Conservation (phyloP, 208 protist species). For the Leishmania braziliensis region DNA sequence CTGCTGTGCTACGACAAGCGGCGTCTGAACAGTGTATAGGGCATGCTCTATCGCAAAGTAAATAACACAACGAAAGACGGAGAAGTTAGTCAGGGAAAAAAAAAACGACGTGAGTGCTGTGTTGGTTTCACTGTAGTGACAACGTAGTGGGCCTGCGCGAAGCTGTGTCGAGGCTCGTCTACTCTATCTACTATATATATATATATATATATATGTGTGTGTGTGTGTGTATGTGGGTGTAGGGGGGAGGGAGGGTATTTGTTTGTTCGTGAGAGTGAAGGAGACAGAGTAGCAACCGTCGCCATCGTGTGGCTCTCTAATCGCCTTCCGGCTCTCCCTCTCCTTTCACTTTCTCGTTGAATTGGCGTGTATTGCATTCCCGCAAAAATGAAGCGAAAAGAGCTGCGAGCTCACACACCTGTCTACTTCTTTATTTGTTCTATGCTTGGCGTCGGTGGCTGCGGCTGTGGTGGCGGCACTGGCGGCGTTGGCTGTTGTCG, state of each 20-base stretch:
- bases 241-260: too few relatives aligned
- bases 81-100: background rate
- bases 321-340: background rate
- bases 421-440: too few relatives aligned
- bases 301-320: background rate
- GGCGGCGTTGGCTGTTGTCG: too few relatives aligned
- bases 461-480: background rate
- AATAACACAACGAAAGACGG: background rate
- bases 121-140: background rate
- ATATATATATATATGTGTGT: background rate
- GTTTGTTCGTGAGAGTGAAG: background rate
- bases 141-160: background rate
- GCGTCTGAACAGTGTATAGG: constrained; percentile 1
- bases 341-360: background rate
- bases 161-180: background rate
- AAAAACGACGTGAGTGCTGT: background rate
- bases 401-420: too few relatives aligned
- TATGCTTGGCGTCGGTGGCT: too few relatives aligned
- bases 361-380: too few relatives aligned
- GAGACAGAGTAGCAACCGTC: background rate
- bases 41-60: too few relatives aligned
- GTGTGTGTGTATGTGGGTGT: too few relatives aligned
- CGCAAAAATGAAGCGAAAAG: too few relatives aligned
- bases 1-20: constrained; percentile 40
- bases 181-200: background rate